Evolutionary conservation across 2,329 filamentous ascomycete species (phyloP).

Genomic region (Fusarium denticulatum): DNA sequence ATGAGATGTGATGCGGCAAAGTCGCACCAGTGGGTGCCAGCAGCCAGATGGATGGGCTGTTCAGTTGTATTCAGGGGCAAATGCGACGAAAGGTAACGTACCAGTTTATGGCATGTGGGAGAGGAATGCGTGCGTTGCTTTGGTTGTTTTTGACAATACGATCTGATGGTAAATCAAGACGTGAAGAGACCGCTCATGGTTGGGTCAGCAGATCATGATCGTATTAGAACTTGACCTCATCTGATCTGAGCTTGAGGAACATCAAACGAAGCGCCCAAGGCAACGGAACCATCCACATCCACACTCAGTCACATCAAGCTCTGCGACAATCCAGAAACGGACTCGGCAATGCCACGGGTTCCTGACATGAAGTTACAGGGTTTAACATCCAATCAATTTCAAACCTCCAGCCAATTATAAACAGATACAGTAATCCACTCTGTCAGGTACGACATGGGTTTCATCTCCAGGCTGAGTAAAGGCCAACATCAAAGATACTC

Average conservation of each 20-base stretch:
- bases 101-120: not conserved
- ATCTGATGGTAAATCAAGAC: not conserved
- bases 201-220: constrained; percentile 12
- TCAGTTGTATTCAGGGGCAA: constrained; percentile 11
- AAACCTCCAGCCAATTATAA: not conserved
- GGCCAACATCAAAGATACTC: constrained; percentile 1
- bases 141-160: not conserved
- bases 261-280: constrained; percentile 12
- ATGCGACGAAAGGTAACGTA: not conserved
- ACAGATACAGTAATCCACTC: not conserved
- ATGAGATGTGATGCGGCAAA: constrained; percentile 31
- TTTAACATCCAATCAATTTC: constrained; percentile 8
- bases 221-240: not conserved
- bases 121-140: not conserved
- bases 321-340: constrained; percentile 34
- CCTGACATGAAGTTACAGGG: constrained; percentile 31
- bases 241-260: not conserved
- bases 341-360: constrained; percentile 28
- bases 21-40: constrained; percentile 9
- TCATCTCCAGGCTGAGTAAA: constrained; percentile 2
- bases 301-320: not conserved
- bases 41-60: not conserved
- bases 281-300: not conserved
- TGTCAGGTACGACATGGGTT: constrained; percentile 1
- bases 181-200: not conserved